Conservation (phyloP, 768 basidiomycete genomes). For the Termitomyces sp. region DNA sequence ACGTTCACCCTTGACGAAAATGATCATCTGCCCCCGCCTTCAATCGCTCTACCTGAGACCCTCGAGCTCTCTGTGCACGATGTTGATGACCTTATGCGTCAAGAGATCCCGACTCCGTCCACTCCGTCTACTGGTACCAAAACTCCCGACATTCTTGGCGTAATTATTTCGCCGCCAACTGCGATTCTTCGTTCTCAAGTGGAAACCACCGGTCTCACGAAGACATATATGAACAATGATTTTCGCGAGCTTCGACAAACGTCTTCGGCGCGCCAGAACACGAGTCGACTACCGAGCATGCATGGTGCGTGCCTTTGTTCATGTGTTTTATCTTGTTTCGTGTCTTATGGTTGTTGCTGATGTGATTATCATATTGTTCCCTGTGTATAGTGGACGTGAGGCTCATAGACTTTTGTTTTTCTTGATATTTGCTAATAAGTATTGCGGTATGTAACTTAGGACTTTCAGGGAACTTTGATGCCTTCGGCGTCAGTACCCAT, state of each 20-base stretch:
- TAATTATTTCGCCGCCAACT: slow-evolving; percentile 58
- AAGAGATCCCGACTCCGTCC: slow-evolving; percentile 23
- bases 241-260: slow-evolving; percentile 70
- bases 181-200: slow-evolving; percentile 59
- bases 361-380: background rate
- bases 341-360: background rate
- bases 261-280: slow-evolving; percentile 70
- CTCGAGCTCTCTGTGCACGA: slow-evolving; percentile 41
- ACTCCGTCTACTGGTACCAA: slow-evolving; percentile 42
- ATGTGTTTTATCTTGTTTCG: background rate
- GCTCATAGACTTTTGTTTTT: slow-evolving; percentile 25
- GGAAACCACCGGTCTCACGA: slow-evolving; percentile 64
- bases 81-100: slow-evolving; percentile 42
- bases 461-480: slow-evolving; percentile 9
- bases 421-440: slow-evolving; percentile 11
- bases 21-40: slow-evolving; percentile 22
- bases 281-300: slow-evolving; percentile 80
- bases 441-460: slow-evolving; percentile 1
- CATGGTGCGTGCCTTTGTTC: slow-evolving; percentile 44
- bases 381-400: slow-evolving; percentile 32
- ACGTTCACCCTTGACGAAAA: slow-evolving; percentile 37
- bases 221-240: slow-evolving; percentile 77
- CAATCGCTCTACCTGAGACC: slow-evolving; percentile 31
- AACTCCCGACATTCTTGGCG: slow-evolving; percentile 44
- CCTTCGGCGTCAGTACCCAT: slow-evolving; percentile 2